phyloP scores from a whole-genome alignment of 441 rosid species.

The Flueggea neowawraea region DNA sequence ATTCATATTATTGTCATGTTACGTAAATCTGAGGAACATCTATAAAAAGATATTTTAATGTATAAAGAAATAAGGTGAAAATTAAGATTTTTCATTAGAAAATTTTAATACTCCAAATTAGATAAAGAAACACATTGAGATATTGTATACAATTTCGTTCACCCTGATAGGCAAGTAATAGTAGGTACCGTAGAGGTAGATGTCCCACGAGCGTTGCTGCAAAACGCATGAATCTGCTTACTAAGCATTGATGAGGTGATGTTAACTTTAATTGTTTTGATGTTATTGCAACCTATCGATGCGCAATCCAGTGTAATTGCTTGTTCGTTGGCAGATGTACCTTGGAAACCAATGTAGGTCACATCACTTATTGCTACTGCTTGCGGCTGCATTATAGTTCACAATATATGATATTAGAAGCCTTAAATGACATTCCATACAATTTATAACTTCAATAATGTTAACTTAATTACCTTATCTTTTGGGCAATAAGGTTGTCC shows the following conservation, averaged over 20 bases:
- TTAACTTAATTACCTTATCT: slow-evolving; percentile 1
- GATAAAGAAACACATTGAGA: no score
- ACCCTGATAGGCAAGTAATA: slow-evolving; percentile 16
- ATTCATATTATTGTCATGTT: no score
- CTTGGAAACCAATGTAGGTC: slow-evolving; percentile 18
- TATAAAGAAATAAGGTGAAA: no score
- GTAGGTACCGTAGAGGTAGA: slow-evolving; percentile 14
- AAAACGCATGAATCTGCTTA: slow-evolving; percentile 2
- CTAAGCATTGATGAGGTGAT: slow-evolving; percentile 14
- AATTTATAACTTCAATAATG: neutral
- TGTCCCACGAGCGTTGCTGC: slow-evolving; percentile 29
- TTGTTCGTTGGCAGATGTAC: slow-evolving; percentile 23
- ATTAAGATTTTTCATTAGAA: no score
- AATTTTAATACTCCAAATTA: no score
- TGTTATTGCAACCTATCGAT: slow-evolving; percentile 22
- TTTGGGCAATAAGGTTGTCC: neutral
- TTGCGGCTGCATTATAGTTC: neutral
- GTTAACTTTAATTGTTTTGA: slow-evolving; percentile 19
- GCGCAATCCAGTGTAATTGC: slow-evolving; percentile 34
- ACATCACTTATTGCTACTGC: slow-evolving; percentile 28
- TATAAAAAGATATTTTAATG: no score
- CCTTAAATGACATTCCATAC: no score
- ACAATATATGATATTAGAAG: neutral
- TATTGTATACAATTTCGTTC: neutral
- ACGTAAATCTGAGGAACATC: no score